Evolutionary conservation across 352 stramenopile genomes (phyloP).

Genomic region (Globisporangium iwayamae): DNA sequence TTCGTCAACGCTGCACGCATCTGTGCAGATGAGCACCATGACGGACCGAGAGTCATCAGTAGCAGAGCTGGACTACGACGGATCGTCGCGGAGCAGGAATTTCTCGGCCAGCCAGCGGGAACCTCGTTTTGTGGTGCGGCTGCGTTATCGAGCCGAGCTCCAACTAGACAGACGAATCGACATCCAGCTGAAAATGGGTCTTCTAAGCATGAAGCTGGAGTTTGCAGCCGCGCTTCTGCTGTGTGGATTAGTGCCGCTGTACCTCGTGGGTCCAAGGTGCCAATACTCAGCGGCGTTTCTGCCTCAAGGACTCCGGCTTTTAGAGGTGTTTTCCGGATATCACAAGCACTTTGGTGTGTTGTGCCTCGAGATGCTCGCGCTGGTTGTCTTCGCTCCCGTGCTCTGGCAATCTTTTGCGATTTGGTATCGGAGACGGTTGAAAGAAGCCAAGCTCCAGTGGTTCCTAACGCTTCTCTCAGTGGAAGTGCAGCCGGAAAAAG

Average conservation of each 20-base stretch:
- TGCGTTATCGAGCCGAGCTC: constrained; percentile 30
- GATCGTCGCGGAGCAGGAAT: background rate
- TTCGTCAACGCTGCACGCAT: constrained; percentile 10
- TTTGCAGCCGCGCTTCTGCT: constrained; percentile 13
- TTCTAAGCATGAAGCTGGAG: constrained; percentile 14
- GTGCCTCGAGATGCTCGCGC: constrained; percentile 1
- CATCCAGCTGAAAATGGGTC: constrained; percentile 3
- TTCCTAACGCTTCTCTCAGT: constrained; percentile 31
- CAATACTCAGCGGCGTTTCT: background rate
- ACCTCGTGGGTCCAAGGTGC: background rate
- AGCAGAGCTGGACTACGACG: background rate
- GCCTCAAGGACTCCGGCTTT: background rate
- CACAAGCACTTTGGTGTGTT: constrained; percentile 5
- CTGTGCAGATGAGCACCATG: background rate
- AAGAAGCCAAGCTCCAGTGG: constrained; percentile 36
- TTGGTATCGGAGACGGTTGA: constrained; percentile 15
- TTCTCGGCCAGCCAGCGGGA: background rate
- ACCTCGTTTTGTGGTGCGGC: constrained; percentile 23
- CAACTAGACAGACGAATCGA: constrained; percentile 30
- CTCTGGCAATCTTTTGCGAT: constrained; percentile 27
- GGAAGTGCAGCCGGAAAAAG: constrained; percentile 21
- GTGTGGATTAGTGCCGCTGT: constrained; percentile 3
- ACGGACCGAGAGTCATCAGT: background rate
- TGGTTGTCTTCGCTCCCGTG: constrained; percentile 19
- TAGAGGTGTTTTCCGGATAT: background rate